A percentile compares a stretch with the other conserved stretches of the same genome.
Conservation (phyloP, 768 basidiomycete species). For the Mrakia hoshinonis region DNA sequence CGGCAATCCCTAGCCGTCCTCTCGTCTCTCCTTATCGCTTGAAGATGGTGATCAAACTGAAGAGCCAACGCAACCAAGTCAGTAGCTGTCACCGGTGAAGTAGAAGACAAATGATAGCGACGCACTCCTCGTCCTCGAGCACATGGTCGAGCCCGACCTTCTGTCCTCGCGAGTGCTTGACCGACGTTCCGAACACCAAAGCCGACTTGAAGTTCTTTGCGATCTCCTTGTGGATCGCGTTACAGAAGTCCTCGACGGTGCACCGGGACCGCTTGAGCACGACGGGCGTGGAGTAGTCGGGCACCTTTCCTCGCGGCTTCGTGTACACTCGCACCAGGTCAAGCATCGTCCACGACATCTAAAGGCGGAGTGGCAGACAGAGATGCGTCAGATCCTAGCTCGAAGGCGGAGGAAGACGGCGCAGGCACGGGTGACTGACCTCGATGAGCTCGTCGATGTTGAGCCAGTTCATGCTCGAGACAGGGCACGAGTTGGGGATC, state of each 20-base stretch:
- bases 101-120: not conserved
- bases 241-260: constrained; percentile 50
- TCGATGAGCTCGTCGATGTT: constrained; percentile 91
- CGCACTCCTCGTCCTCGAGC: constrained; percentile 28
- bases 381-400: not conserved
- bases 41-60: constrained; percentile 27
- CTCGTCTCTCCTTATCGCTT: constrained; percentile 11
- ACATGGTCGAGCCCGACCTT: constrained; percentile 74
- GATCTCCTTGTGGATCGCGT: constrained; percentile 88
- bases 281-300: constrained; percentile 79
- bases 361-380: not conserved
- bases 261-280: constrained; percentile 51
- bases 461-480: constrained; percentile 79
- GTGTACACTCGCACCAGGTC: constrained; percentile 91
- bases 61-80: not conserved
- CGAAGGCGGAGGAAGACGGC: not conserved
- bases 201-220: constrained; percentile 93
- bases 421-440: not conserved
- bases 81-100: not conserved
- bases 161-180: constrained; percentile 94
- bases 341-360: constrained; percentile 73
- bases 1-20: too few species aligned
- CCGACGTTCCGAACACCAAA: constrained; percentile 50
- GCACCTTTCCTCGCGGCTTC: constrained; percentile 79
- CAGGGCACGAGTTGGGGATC: constrained; percentile 89